Conservation (phyloP, 202 grass and related monocot genomes). For the Miscanthus sacchariflorus region DNA sequence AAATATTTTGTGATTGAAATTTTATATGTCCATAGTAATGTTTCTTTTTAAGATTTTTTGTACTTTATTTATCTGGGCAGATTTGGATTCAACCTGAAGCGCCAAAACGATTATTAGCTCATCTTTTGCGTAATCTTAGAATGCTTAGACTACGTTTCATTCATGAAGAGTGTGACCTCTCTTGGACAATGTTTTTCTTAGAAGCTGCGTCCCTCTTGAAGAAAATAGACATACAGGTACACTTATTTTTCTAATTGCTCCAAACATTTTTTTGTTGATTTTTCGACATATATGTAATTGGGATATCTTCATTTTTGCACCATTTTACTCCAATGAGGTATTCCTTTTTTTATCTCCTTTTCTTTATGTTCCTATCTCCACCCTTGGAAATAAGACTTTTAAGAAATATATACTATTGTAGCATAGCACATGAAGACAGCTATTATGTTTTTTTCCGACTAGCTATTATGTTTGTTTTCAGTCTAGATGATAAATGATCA, state of each 20-base stretch:
- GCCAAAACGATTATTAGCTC: neutral
- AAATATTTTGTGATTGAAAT: neutral
- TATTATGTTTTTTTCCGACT: neutral
- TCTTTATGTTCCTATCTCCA: neutral
- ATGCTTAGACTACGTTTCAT: neutral
- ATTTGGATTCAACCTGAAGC: slow-evolving; percentile 37
- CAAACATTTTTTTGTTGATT: neutral
- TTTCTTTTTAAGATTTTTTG: neutral
- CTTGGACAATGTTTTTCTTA: slow-evolving; percentile 32
- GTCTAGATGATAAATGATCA: neutral
- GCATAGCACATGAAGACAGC: too few species aligned
- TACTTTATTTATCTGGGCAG: neutral
- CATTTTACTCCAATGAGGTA: too few species aligned
- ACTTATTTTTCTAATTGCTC: neutral
- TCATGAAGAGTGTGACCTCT: slow-evolving; percentile 23
- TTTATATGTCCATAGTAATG: neutral
- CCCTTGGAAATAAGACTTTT: neutral
- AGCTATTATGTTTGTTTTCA: neutral
- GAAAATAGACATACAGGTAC: neutral
- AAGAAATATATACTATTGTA: too few species aligned
- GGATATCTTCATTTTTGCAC: neutral
- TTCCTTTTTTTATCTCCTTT: neutral
- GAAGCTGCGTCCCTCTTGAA: slow-evolving; percentile 22
- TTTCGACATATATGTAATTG: neutral
- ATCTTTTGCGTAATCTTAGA: neutral